A percentile compares a stretch with the other conserved stretches of the same genome.
phyloP scores from a whole-genome alignment of 2,329 filamentous ascomycete species.

The Sporothrix pseudoabietina region DNA sequence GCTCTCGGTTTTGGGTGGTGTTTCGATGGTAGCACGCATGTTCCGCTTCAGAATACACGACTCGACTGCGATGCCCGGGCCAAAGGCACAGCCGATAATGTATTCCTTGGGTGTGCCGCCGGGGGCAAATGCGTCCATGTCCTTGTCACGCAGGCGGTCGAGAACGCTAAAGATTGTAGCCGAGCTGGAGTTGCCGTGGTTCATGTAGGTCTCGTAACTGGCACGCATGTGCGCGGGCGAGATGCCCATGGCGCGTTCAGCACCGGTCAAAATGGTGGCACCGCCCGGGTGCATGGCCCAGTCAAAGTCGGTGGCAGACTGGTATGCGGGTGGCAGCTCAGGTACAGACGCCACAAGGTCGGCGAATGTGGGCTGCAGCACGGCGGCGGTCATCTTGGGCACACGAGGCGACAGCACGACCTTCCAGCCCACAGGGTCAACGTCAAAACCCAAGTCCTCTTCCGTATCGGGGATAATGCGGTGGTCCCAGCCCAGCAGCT shows the following conservation, averaged over 20 bases:
- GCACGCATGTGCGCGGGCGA: conserved; percentile 66
- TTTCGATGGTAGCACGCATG: conserved; percentile 46
- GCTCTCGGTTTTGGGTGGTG: conserved; percentile 58
- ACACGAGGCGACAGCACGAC: conserved; percentile 65
- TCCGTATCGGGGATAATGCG: conserved; percentile 63
- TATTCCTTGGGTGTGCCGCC: conserved; percentile 56
- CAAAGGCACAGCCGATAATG: conserved; percentile 69
- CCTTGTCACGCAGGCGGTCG: conserved; percentile 59
- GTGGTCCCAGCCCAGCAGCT: conserved; percentile 67
- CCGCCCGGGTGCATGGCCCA: conserved; percentile 75
- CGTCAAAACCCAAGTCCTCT: conserved; percentile 65
- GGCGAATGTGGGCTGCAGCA: conserved; percentile 57
- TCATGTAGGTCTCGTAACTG: conserved; percentile 69
- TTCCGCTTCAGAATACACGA: conserved; percentile 65
- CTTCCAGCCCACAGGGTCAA: conserved; percentile 66
- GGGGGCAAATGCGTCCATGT: conserved; percentile 61
- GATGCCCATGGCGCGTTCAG: conserved; percentile 60
- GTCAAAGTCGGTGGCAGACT: conserved; percentile 62
- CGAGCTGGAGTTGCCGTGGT: conserved; percentile 69
- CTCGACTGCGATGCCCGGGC: conserved; percentile 68
- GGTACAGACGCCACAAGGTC: conserved; percentile 54
- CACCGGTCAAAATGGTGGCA: conserved; percentile 65
- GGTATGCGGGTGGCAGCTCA: conserved; percentile 49
- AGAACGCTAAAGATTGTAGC: conserved; percentile 70
- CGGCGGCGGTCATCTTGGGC: conserved; percentile 56